These are phyloP conservation scores for Bruguiera sexangula DNA, from an alignment of 345 rosid genomes.

Conservation along the genomic window DNA sequence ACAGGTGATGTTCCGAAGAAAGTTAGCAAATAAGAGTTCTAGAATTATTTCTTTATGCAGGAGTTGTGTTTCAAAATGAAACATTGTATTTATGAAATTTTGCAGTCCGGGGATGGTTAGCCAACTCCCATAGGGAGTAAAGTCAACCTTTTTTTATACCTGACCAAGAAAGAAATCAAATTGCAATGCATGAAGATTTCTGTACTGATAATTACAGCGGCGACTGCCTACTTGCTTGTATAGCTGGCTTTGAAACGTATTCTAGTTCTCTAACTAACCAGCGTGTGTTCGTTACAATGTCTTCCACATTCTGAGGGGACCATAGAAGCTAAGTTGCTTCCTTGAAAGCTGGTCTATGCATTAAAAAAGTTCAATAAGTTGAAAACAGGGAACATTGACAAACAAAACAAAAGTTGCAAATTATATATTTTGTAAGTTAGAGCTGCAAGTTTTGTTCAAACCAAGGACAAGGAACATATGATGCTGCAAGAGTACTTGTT, in stretches of 20 bases:
- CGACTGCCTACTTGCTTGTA: slow-evolving; percentile 19
- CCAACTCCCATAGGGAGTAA: slow-evolving; percentile 3
- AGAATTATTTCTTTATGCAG: neutral
- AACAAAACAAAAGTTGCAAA: no score
- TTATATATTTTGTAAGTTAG: no score
- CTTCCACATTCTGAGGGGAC: neutral
- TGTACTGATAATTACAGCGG: neutral
- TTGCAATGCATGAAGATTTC: neutral
- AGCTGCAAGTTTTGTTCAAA: neutral
- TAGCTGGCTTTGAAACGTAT: slow-evolving; percentile 23
- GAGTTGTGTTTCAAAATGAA: neutral
- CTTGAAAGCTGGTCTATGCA: neutral
- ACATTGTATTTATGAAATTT: neutral
- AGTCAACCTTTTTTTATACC: neutral
- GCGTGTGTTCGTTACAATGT: neutral
- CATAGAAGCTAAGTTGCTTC: neutral
- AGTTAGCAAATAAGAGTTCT: neutral
- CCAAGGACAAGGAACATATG: no score
- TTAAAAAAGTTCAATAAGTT: neutral
- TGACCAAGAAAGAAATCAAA: neutral
- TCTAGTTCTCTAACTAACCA: slow-evolving; percentile 14
- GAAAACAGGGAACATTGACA: no score
- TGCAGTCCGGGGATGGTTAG: neutral
- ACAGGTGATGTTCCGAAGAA: neutral
- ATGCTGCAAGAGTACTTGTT: no score